A percentile compares a stretch with the other conserved stretches of the same genome.
These are phyloP conservation scores for Verticillium klebahnii DNA, from an alignment of 2,329 filamentous ascomycete genomes.

Conservation along the genomic window DNA sequence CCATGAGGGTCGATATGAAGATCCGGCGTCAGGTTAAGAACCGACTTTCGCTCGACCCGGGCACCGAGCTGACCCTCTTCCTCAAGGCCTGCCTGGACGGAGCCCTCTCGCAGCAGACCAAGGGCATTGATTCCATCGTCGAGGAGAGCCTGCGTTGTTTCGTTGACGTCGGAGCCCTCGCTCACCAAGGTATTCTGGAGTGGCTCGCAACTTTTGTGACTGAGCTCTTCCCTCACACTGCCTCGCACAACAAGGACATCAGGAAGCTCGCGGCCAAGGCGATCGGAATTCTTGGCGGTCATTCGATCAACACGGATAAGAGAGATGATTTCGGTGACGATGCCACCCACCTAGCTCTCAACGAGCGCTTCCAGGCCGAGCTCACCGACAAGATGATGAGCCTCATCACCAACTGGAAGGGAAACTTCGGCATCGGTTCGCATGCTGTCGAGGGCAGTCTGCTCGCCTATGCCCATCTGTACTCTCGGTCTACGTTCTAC, in stretches of 20 bases:
- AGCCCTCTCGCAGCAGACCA: constrained; percentile 37
- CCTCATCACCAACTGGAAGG: constrained; percentile 40
- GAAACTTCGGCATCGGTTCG: constrained; percentile 36
- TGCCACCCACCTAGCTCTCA: constrained; percentile 8
- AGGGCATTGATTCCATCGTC: constrained; percentile 23
- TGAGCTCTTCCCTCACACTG: constrained; percentile 13
- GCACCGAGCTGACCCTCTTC: constrained; percentile 33
- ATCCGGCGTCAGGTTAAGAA: constrained; percentile 55
- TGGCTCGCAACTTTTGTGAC: background rate
- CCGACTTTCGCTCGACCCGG: constrained; percentile 41
- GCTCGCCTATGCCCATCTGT: constrained; percentile 37
- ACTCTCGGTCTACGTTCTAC: constrained; percentile 42
- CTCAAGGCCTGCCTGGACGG: constrained; percentile 55
- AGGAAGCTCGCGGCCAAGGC: constrained; percentile 63
- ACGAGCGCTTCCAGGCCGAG: constrained; percentile 15
- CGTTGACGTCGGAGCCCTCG: constrained; percentile 50
- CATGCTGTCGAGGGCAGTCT: constrained; percentile 43
- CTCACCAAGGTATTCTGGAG: constrained; percentile 26
- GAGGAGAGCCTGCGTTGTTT: constrained; percentile 49
- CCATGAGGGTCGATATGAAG: constrained; percentile 64
- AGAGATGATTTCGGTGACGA: too few species aligned
- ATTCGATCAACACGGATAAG: constrained; percentile 37
- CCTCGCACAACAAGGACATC: constrained; percentile 66
- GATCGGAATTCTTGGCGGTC: constrained; percentile 72
- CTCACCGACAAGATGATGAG: constrained; percentile 24